Base-by-base conservation (phyloP, 2,329 filamentous ascomycete genomes). In the Exserohilum turcica region DNA sequence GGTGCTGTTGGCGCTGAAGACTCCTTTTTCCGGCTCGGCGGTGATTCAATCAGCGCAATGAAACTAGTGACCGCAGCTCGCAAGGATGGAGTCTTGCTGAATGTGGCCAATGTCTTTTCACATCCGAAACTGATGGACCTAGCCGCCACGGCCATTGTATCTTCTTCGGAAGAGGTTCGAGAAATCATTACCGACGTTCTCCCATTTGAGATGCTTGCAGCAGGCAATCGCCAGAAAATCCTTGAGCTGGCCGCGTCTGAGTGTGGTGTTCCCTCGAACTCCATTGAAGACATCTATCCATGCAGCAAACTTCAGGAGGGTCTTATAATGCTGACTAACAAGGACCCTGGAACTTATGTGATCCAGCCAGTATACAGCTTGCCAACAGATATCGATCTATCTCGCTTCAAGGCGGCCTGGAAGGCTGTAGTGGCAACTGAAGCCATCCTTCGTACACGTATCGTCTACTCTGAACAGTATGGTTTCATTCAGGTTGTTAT, bases 1-100 rank as follows among this genome's bases (percentile, higher is more conserved):
- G 70, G 71, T 5, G 73, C 74, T 16, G 71, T 80, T 28, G 75
- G 74, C 6, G 70, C 70, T 1, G 74, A 78, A 43, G 78, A 79
- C 40, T 78, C 72, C 43, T 80, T 80, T 63, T 79, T 80, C 57
- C 71, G 73, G 1, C 65, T 79, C 3, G 78, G 78, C 24, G 78
- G 78, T 21, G 78, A 80, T 52, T 80, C 78, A 0, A 75, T 80
- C 54, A 74, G 74, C 16, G 78, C 78, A 4, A 80, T 80, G 77
- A 62, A 60, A 5, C 71, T 80, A 1, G 78, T 79, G 33, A 71
- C 72, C 4, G 73, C 74, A 29, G 73, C 75, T 21, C 70, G 76
- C 6, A 70, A 73, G 4, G 68, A 73, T 24, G 76, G 75, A 4
- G 66, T 79, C 10, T 57, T 68, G 1, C 65, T 80, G 8, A 76